These are phyloP conservation scores for Capsicum pubescens DNA, from an alignment of 257 asterid species.

Conservation along the genomic window DNA sequence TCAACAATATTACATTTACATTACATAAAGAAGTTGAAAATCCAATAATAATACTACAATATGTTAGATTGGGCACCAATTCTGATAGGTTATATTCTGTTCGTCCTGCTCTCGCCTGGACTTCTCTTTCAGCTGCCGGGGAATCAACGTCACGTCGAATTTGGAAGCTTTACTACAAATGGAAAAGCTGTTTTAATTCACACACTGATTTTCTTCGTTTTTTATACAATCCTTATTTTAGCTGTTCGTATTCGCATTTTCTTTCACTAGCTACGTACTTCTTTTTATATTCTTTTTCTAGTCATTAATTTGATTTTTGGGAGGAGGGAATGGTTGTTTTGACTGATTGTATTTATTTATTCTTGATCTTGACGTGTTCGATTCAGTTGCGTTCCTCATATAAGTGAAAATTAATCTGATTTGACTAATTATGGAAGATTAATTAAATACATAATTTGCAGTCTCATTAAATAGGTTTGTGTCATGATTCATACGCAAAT, in stretches of 20 bases:
- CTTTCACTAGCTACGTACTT: conserved; percentile 31
- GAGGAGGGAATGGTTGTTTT: background rate
- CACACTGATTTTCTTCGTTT: conserved; percentile 51
- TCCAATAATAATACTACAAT: background rate
- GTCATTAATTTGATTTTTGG: background rate
- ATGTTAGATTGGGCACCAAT: conserved; percentile 69
- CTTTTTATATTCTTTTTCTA: background rate
- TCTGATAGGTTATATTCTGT: conserved; percentile 52
- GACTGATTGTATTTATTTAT: background rate
- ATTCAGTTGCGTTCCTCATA: background rate
- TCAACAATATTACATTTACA: background rate
- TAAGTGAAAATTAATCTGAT: background rate
- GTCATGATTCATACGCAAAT: too few species aligned
- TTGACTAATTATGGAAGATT: background rate
- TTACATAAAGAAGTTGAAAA: too few species aligned
- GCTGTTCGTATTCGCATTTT: conserved; percentile 51
- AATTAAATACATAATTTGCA: background rate
- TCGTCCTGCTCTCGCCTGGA: conserved; percentile 61
- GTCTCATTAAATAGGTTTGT: too few species aligned
- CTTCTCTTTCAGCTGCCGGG: conserved; percentile 66
- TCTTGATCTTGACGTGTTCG: background rate
- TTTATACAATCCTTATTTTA: conserved; percentile 58
- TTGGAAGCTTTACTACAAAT: conserved; percentile 61
- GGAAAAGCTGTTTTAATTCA: conserved; percentile 58
- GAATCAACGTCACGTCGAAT: conserved; percentile 45